phyloP scores from a whole-genome alignment of 148 eudicot genomes.

The Selenicereus undatus region DNA sequence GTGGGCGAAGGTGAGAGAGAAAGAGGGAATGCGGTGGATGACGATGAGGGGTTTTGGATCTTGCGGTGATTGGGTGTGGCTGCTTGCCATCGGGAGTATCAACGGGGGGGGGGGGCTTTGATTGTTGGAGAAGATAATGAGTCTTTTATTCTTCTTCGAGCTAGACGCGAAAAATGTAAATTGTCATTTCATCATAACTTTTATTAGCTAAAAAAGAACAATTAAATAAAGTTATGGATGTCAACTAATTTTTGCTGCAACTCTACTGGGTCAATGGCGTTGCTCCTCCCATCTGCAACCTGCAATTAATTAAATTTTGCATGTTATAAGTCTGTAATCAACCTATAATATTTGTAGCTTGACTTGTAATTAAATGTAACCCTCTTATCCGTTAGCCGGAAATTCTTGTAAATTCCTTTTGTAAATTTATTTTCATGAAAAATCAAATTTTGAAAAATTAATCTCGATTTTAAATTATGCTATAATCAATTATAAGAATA shows the following conservation, averaged over 20 bases:
- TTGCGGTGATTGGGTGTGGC: background rate
- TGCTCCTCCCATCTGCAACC: constrained; percentile 21
- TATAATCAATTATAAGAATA: too few relatives aligned
- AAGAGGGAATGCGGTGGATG: constrained; percentile 35
- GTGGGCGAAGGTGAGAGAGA: constrained; percentile 11
- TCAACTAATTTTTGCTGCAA: constrained; percentile 23
- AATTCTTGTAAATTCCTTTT: too few relatives aligned
- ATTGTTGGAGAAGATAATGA: too few relatives aligned
- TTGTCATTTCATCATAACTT: background rate
- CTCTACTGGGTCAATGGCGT: constrained; percentile 12
- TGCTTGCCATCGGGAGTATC: background rate
- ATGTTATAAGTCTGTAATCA: background rate
- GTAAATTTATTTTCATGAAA: too few relatives aligned
- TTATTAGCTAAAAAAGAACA: too few relatives aligned
- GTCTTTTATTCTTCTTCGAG: too few relatives aligned
- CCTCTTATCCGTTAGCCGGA: background rate
- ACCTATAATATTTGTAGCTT: too few relatives aligned
- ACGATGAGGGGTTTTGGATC: constrained; percentile 33
- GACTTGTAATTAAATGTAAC: too few relatives aligned
- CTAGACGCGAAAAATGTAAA: too few relatives aligned
- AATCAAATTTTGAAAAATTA: too few relatives aligned
- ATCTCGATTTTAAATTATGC: too few relatives aligned
- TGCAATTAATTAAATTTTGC: constrained; percentile 7
- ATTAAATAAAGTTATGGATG: background rate
- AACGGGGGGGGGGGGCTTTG: too few relatives aligned